These are phyloP conservation scores for Avena atlantica DNA, from an alignment of 176 grass and related monocot genomes.

Conservation along the genomic window DNA sequence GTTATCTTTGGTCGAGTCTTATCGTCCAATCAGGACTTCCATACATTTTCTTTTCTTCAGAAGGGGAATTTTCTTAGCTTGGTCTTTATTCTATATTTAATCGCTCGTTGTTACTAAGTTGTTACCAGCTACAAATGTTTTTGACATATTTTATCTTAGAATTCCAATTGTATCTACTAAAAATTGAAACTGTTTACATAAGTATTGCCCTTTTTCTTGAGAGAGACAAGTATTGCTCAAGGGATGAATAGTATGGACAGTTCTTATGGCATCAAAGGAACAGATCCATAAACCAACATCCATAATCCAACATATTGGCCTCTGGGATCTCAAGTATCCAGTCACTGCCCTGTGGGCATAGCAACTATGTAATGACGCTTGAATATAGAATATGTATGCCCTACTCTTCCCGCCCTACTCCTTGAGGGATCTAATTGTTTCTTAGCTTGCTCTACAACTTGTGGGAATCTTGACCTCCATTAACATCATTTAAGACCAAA, in stretches of 20 bases:
- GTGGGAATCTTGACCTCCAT: constrained; percentile 13
- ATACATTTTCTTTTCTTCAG: background rate
- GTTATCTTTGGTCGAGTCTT: background rate
- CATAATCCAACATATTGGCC: background rate
- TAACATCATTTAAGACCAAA: constrained; percentile 23
- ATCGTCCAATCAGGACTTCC: background rate
- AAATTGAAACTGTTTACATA: background rate
- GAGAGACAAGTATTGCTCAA: constrained; percentile 15
- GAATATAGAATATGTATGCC: constrained; percentile 5
- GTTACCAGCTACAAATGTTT: background rate
- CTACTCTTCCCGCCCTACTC: background rate
- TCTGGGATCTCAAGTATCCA: background rate
- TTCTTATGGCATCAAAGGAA: constrained; percentile 4
- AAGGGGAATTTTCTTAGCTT: background rate
- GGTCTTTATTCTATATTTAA: background rate
- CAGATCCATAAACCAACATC: background rate
- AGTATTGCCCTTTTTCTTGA: background rate
- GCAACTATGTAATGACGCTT: background rate
- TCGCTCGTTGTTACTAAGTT: background rate
- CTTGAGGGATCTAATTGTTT: background rate
- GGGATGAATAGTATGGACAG: background rate
- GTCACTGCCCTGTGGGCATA: background rate
- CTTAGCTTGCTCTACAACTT: constrained; percentile 16
- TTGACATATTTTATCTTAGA: constrained; percentile 5
- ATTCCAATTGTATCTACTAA: constrained; percentile 11